Base-by-base conservation (phyloP, 192 early-diverging fungal species). In the Coemansia sp. region DNA sequence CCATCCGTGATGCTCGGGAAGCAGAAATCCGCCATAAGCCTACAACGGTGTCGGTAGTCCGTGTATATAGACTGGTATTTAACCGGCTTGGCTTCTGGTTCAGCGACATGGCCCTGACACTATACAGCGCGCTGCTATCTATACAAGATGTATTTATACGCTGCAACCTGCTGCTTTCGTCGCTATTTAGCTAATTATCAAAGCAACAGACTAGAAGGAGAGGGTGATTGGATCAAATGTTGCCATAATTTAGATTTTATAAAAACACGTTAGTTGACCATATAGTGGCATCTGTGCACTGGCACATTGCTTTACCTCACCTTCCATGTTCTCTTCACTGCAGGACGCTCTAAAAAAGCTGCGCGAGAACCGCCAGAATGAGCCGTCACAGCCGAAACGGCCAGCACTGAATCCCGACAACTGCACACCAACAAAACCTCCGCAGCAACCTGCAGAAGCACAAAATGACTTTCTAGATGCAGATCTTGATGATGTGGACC, bases 41-140 rank as follows among this genome's bases (percentile, higher is more conserved):
- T 55, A 55, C 20, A 16, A 18, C 10, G 35, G 45, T 13, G 19
- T 38, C 56, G 5, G 14, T 36, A 3, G 40, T 46, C 10, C 60
- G 72, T 13, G 26, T 60, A 4, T 41, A 37, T 12, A 41, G 57
- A 2, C 38, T 70, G 42, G 13, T 52, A 6, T 3, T 55, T 19
- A 77, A 70, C 60, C 61, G 73, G 50, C 23, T 77, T 16, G 31
- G 43, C 8, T 77, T 66, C 33, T 63, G 59, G 73, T 11, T 63
- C 41, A 19, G 50, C 23, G 59, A 66, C 44, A 35, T 55, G 2
- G 56, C 48, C 2, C 39, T 77, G 33, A 52, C 56, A 3, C 2
- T 53, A 10, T 70, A 66, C 30, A 55, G 43, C 37, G 31, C 37
- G 10, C 2, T 66, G 5, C 48, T 77, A 9, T n/a, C 21, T 12